Conservation (phyloP, 2,329 filamentous ascomycete species). For the Dothideomycetes sp. region DNA sequence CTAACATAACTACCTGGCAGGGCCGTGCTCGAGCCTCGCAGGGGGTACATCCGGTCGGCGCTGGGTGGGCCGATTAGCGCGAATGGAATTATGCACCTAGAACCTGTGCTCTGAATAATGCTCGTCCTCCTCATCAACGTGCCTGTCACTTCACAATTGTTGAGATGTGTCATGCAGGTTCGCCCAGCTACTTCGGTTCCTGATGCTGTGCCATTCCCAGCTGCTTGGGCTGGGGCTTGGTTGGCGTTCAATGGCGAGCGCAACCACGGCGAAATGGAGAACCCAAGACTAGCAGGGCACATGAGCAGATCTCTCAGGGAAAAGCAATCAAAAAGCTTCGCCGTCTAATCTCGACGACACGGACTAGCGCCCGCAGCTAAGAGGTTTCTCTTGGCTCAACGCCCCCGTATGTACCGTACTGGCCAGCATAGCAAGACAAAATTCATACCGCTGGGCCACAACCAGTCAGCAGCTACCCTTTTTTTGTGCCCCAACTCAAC, state of each 20-base stretch:
- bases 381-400: slow-evolving; percentile 7
- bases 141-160: slow-evolving; percentile 1
- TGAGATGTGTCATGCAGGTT: slow-evolving; percentile 2
- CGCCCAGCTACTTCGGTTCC: slow-evolving; percentile 3
- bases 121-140: slow-evolving; percentile 2
- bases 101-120: slow-evolving; percentile 9
- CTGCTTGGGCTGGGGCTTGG: background rate
- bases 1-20: too few species aligned
- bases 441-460: slow-evolving; percentile 6
- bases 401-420: too few species aligned
- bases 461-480: slow-evolving; percentile 11
- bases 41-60: slow-evolving; percentile 2
- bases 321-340: slow-evolving; percentile 11
- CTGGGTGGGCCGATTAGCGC: slow-evolving; percentile 8
- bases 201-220: slow-evolving; percentile 1
- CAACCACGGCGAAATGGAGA: background rate
- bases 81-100: slow-evolving; percentile 9
- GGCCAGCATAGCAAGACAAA: slow-evolving; percentile 8
- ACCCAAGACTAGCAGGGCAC: too few species aligned
- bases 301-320: too few species aligned
- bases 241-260: background rate
- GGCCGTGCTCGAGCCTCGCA: slow-evolving; percentile 2
- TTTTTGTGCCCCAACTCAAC: slow-evolving; percentile 11
- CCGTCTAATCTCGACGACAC: too few species aligned
- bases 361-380: slow-evolving; percentile 7